A percentile compares a stretch with the other conserved stretches of the same genome.
Evolutionary conservation across 2,329 filamentous ascomycete species (phyloP).

Genomic region (Xylaria sp.): DNA sequence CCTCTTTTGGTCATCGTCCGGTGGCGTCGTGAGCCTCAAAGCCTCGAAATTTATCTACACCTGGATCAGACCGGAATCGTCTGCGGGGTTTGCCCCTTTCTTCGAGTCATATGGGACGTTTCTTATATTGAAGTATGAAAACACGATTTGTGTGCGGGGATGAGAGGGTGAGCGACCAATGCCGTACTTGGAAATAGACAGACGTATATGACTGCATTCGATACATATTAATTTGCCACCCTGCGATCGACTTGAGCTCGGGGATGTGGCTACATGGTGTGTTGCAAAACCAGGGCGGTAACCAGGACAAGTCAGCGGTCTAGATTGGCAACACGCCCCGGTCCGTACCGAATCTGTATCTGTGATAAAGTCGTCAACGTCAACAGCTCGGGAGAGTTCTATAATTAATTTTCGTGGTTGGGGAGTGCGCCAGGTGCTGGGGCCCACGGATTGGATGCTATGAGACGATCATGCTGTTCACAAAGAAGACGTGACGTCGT

Average conservation of each 20-base stretch:
- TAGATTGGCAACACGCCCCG: conserved; percentile 11
- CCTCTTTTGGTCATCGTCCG: conserved; percentile 13
- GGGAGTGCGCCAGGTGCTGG: background rate
- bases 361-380: conserved; percentile 15
- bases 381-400: conserved; percentile 14
- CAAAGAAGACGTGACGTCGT: background rate
- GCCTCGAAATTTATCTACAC: conserved; percentile 22
- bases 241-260: conserved; percentile 29
- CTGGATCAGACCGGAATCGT: conserved; percentile 7
- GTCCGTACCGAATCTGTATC: conserved; percentile 21
- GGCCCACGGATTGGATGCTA: background rate
- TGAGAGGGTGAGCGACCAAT: conserved; percentile 30
- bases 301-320: conserved; percentile 29
- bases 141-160: conserved; percentile 32
- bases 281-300: conserved; percentile 28
- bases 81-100: conserved; percentile 30
- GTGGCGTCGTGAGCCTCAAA: conserved; percentile 36
- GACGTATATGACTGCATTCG: conserved; percentile 29
- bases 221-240: conserved; percentile 39
- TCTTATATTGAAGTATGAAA: conserved; percentile 31
- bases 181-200: conserved; percentile 12
- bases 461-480: background rate
- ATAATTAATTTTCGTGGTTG: conserved; percentile 28
- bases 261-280: conserved; percentile 23
- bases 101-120: conserved; percentile 25